A percentile compares a stretch with the other conserved stretches of the same genome.
These are phyloP conservation scores for Mycena pura DNA, from an alignment of 768 basidiomycete species.

Conservation along the genomic window DNA sequence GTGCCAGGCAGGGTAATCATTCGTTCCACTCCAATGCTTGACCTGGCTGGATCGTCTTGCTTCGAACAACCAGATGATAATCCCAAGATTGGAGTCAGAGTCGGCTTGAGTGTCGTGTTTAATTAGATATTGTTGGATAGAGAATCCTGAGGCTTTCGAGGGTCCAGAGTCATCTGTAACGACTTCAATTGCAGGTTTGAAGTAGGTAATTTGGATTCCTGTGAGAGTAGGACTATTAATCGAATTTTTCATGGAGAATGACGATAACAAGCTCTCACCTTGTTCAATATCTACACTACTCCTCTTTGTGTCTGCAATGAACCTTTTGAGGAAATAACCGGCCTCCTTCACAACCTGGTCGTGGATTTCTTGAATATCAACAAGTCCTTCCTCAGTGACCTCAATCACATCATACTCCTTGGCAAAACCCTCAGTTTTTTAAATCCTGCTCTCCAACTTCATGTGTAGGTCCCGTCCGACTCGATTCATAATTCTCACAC, in stretches of 20 bases:
- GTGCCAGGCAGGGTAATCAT: constrained; percentile 13
- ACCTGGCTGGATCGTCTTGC: constrained; percentile 8
- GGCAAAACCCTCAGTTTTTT: constrained; percentile 6
- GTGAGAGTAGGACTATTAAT: not conserved
- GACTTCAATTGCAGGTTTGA: constrained; percentile 8
- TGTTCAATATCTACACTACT: not conserved
- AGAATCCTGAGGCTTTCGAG: constrained; percentile 1
- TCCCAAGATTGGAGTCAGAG: not conserved
- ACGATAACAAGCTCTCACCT: not conserved
- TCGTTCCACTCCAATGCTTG: constrained; percentile 12
- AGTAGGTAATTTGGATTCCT: constrained; percentile 1
- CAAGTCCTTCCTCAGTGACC: not conserved
- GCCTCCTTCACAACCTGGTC: constrained; percentile 2
- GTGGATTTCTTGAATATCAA: constrained; percentile 4
- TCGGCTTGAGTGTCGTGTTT: not conserved
- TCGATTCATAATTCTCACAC: not conserved
- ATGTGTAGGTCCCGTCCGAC: constrained; percentile 4
- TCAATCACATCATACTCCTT: constrained; percentile 17
- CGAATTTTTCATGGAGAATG: not conserved
- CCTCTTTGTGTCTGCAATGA: constrained; percentile 7
- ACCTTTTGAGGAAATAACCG: not conserved
- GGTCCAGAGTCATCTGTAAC: not conserved
- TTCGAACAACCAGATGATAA: constrained; percentile 10
- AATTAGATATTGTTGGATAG: not conserved
- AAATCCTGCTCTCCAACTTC: not conserved